These are phyloP conservation scores for Sclerotinia spermophila DNA, from an alignment of 2,329 filamentous ascomycete species.

Conservation along the genomic window DNA sequence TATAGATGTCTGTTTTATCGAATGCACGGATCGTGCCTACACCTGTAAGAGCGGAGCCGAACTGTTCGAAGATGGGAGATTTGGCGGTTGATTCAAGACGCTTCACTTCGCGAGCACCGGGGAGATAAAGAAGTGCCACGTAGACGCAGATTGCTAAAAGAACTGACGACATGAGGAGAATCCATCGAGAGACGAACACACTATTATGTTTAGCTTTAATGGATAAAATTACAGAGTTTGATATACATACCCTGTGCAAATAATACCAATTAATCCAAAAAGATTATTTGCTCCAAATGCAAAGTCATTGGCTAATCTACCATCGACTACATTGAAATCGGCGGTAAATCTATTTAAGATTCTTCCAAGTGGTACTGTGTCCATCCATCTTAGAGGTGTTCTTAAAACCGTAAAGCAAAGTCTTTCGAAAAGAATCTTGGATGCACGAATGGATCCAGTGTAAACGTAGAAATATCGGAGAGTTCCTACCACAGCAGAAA, in stretches of 20 bases:
- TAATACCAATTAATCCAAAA: conserved; percentile 61
- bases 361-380: conserved; percentile 73
- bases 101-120: conserved; percentile 71
- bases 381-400: conserved; percentile 73
- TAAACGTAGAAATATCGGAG: conserved; percentile 62
- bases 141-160: conserved; percentile 57
- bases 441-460: conserved; percentile 63
- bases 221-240: conserved; percentile 41
- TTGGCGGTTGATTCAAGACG: conserved; percentile 73
- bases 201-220: conserved; percentile 39
- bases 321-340: conserved; percentile 73
- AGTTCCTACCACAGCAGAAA: conserved; percentile 56
- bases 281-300: conserved; percentile 57
- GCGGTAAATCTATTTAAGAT: conserved; percentile 75
- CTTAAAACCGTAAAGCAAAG: conserved; percentile 65
- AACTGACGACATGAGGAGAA: conserved; percentile 58
- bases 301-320: conserved; percentile 60
- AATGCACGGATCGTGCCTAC: conserved; percentile 75
- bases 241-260: conserved; percentile 52
- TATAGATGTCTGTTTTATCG: conserved; percentile 62
- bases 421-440: conserved; percentile 62
- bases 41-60: conserved; percentile 67
- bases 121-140: conserved; percentile 60
- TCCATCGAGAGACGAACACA: conserved; percentile 62
- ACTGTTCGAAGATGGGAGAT: conserved; percentile 77